Evolutionary conservation across 768 basidiomycete species (phyloP).

Genomic region (Russula olivacea): DNA sequence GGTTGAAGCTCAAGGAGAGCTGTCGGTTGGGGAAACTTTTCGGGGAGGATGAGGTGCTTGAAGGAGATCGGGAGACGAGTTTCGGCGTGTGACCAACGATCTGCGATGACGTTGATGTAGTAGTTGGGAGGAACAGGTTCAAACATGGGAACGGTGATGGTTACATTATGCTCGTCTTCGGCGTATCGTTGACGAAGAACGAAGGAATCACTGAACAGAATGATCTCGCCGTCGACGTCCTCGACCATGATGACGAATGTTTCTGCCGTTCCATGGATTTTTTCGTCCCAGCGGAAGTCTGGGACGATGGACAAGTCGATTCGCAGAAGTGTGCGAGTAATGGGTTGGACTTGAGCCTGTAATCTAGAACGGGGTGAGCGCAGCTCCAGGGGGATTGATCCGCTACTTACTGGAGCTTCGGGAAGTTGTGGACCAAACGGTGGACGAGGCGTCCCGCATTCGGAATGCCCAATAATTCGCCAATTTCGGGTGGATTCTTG

Average conservation of each 20-base stretch:
- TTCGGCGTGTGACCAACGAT: constrained; percentile 93
- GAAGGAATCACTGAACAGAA: constrained; percentile 93
- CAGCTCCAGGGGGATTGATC: background rate
- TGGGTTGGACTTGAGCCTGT: constrained; percentile 94
- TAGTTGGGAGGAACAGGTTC: constrained; percentile 98
- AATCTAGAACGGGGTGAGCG: constrained; percentile 41
- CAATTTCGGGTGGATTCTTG: constrained; percentile 80
- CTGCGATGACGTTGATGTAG: constrained; percentile 91
- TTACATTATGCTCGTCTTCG: constrained; percentile 90
- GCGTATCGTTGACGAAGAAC: constrained; percentile 87
- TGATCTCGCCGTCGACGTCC: constrained; percentile 94
- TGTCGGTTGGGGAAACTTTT: constrained; percentile 92
- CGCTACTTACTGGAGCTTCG: constrained; percentile 72
- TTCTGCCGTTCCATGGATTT: constrained; percentile 83
- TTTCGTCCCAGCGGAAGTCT: constrained; percentile 98
- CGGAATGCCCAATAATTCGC: constrained; percentile 89
- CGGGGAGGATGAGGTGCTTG: constrained; percentile 95
- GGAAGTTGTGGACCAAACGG: constrained; percentile 92
- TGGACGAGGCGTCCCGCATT: constrained; percentile 92
- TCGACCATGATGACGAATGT: constrained; percentile 92
- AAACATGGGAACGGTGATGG: constrained; percentile 92
- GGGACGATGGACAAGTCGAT: constrained; percentile 92
- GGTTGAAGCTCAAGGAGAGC: constrained; percentile 89
- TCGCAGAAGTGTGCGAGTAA: constrained; percentile 86
- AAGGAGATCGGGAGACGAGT: constrained; percentile 94